Evolutionary conservation across 2,329 filamentous ascomycete species (phyloP), one percentile per base, ranked within the genome.

Genomic region (Fusarium pilosicola): DNA sequence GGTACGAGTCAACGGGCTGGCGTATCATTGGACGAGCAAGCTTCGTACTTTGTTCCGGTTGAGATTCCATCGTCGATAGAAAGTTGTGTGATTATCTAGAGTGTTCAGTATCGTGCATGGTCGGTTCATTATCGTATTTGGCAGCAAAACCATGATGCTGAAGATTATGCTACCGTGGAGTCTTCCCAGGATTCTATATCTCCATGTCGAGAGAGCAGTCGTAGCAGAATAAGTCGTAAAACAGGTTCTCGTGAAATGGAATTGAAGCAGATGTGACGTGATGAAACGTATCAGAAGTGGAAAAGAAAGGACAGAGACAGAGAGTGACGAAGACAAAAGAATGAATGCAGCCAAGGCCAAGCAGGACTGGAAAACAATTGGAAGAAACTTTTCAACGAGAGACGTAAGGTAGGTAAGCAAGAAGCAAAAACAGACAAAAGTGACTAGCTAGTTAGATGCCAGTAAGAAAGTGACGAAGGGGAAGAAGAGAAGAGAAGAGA

Each of bases 1-100:
- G 77, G 49, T 79, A 78, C 54, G 77, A 77, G 32, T 79, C 76
- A 60, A 77, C 65, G 34, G 76, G 68, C 48, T 78, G 74, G 26
- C 71, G 74, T 58, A 58, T 68, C 51, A 69, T 70, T 24, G 74
- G 74, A 44, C 64, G 76, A 41, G 65, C 55, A 67, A 74, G 59
- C 48, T 74, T 71, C 36, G 72, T 51, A 44, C 62, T 70, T 59
- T 70, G 68, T 54, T 60, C 67, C 57, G 70, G 44, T 39, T 64
- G 65, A 44, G 71, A 60, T 32, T 77, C 76, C 75, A 79, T 79
- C 59, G 64, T 68, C 58, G 56, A 49, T 59, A 49, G 26, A 61
- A 66, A 28, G 36, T 62, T 49, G 54, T 38, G 9, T 62, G 41
- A 45, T 59, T 62, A 71, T 63, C 68, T 62, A 28, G 51, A 54